Evolutionary conservation across 306 rosid genomes (phyloP).

Genomic region (Cucurbita pepo): DNA sequence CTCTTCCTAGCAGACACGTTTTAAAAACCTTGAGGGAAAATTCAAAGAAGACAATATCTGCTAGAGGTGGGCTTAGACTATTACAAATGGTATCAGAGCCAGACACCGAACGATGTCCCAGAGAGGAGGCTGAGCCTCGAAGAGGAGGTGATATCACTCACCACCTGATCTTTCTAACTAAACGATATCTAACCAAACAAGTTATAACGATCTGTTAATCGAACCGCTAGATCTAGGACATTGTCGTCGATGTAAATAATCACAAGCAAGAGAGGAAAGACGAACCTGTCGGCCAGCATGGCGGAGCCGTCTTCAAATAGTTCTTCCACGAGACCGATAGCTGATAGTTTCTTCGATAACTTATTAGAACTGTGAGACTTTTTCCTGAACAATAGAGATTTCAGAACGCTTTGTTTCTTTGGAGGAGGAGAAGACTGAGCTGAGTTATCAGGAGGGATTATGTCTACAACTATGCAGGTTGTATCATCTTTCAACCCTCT

Average conservation of each 20-base stretch:
- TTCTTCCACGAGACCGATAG: constrained; percentile 75
- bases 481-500: constrained; percentile 92
- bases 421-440: constrained; percentile 44
- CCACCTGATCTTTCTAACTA: not conserved
- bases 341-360: constrained; percentile 67
- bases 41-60: too few species aligned
- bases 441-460: constrained; percentile 64
- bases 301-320: constrained; percentile 96
- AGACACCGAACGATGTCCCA: too few species aligned
- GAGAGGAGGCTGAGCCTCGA: too few species aligned
- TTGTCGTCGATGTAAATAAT: not conserved
- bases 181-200: not conserved
- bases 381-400: constrained; percentile 48
- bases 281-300: constrained; percentile 94
- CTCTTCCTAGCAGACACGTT: too few species aligned
- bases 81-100: too few species aligned
- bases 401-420: constrained; percentile 44
- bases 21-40: too few species aligned
- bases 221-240: not conserved
- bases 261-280: not conserved
- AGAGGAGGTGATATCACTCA: not conserved
- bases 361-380: constrained; percentile 43
- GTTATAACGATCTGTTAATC: not conserved
- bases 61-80: too few species aligned
- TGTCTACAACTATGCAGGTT: constrained; percentile 78